Evolutionary conservation across 805 yeast species (phyloP), one percentile per base, ranked within the genome.

Genomic region (Kuraishia ogatae): DNA sequence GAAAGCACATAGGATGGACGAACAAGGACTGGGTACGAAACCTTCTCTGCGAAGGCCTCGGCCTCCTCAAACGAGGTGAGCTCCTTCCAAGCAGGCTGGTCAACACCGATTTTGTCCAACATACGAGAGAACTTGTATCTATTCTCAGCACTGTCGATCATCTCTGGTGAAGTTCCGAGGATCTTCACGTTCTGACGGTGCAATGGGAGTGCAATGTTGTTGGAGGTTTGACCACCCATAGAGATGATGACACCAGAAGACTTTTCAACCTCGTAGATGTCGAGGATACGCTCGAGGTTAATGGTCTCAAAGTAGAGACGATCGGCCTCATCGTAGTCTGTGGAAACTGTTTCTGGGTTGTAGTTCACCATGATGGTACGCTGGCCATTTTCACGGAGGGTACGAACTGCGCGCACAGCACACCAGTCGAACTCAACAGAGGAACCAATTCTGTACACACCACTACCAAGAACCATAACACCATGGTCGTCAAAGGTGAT

Each of bases 341-440:
- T 93, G n/a, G 96, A 88, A 21, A 93, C 99, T 39, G 99, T 93
- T 76, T 93, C 99, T 48, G 99, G 99, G 76, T 93, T 93, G 77
- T 94, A 93, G 78, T 93, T 93, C 66, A 93, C 84, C 97, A 94
- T 94, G 67, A 94, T 86, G 48, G 98, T 93, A 78, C 91, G 93
- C 67, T 81, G 77, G 57, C 92, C 90, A 69, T 83, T 81, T 62
- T 87, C 87, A 65, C 99, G 84, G 68, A 93, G 79, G 48, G 98
- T 90, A 75, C 98, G 84, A 60, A 91, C 94, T 51, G 98, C 94
- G 61, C 97, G 83, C 57, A 93, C 99, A 51, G 98, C 98, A 83
- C 99, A 93, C 97, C 98, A 93, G 76, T 93, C 99, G 69, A 93
- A 93, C 74, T 93, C 99, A 59, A 93, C 99, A 29, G 98, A 93